Base-by-base conservation (phyloP, 805 yeast species). In the Nakazawaea laoshanensis region DNA sequence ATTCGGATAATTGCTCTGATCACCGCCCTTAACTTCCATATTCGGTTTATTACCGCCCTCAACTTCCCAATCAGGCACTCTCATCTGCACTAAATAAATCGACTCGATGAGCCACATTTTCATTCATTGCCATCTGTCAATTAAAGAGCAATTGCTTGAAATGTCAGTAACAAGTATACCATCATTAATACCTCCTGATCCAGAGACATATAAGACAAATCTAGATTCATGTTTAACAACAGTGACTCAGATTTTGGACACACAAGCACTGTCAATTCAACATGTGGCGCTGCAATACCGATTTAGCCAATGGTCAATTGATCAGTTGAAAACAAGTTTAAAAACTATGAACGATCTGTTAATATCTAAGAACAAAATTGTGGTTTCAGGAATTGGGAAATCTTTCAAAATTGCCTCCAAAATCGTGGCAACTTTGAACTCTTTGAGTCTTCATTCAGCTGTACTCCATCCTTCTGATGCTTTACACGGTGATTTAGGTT, bases 401-500 rank as follows among this genome's bases (percentile, higher is more conserved):
- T 78, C 89, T 1, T 73, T 61, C 55, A 84, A 84, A 53, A 81
- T 86, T 21, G 94, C 86, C 10, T 62, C 69, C 36, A 86, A 86
- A 54, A 59, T 79, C 10, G 84, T 74, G 33, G 94, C 95, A 7
- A 86, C 95, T 4, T 59, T 86, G 53, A 83, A 80, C 48, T 84
- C 95, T 1, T 61, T 87, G 37, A 77, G 87, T 19, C 67, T 86
- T 32, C 76, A 73, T 32, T 65, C 94, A 0, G 70, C 74, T 0
- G 44, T 69, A 1, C 57, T 86, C 34, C 95, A 86, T 49, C 95
- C 96, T 0, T 60, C 83, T 4, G 96, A 86, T 40, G 95, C 95
- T 0, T 59, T 87, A 13, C 96, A 86, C 51, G 96, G 96, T 5
- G 96, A 86, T 52, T 64, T 86, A 44, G 96, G 96, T 2, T 55